Base-by-base conservation (phyloP, 306 rosid genomes). In the Cucurbita ficifolia region DNA sequence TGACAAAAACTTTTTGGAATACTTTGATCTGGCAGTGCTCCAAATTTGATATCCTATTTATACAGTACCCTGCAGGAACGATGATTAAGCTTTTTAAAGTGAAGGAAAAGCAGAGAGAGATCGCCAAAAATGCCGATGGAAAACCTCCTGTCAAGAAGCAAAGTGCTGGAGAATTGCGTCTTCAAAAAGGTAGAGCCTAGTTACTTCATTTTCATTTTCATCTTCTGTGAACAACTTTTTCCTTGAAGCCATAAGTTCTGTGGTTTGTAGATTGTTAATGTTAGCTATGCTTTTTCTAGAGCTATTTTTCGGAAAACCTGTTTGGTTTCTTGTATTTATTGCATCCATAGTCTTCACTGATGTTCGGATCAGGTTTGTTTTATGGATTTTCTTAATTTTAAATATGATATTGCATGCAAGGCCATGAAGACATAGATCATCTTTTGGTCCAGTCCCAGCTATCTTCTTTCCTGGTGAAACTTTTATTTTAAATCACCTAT, bases 21-120 rank as follows among this genome's bases (percentile, higher is more conserved):
- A 8, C 73, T 70, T 70, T 16, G 21, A 69, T 29, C 39, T 29
- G 43, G 58, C 2, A 22, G 29, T 70, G 43, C 24, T 49, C 43
- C 45, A 3, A 55, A 51, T 54, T 42, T 72, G 62, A 72, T 54
- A 38, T 72, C 19, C 19, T 63, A 19, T 65, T 76, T 45, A 36
- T 22, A n/a, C 67, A 48, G 61, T 52, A 9, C 67, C 24, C 35
- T 76, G 77, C 65, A 85, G 86, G 83, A 75, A 82, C 76, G 61
- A 86, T 86, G 88, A 86, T 86, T 33, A 81, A 74, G 78, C 84
- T 86, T 33, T 86, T 86, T 76, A 86, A 86, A 65, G 90, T 83
- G 65, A 86, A 86, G 86, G 89, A 86, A 77, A 86, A 81, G 75
- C 87, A 81, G 78, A 83, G 83, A 63, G 87, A 86, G 72, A 72